Base-by-base conservation (phyloP, 768 basidiomycete species). In the Fomitopsis pulvina region DNA sequence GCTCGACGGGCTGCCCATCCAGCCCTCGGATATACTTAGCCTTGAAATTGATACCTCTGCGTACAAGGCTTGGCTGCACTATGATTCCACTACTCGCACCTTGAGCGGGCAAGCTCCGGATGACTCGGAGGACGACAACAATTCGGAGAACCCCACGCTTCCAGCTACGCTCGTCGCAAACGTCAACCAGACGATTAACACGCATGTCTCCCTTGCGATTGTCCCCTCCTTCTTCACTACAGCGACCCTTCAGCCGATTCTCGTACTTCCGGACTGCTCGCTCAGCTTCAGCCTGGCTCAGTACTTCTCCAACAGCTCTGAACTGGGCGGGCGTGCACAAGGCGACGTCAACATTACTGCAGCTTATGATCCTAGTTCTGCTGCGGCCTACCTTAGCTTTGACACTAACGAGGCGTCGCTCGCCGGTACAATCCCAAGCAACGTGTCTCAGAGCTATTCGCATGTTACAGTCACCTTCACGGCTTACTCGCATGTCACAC, bases 161-260 rank as follows among this genome's bases (percentile, higher is more conserved):
- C 79, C 83, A 10, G 77, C 87, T 26, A 77, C 68, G 24, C 60
- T 96, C 34, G 76, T 67, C 20, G 77, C 87, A 1, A 63, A 70
- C 16, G 82, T 85, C 65, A 83, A 87, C 59, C 85, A 92, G 63
- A 76, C 78, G 0, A 57, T 90, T 51, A 66, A 72, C 18, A 81
- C 84, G 18, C 81, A 73, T 54, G 70, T 94, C 28, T 71, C 78
- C 2, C 59, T 97, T 53, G 77, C 77, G 24, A 63, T 89, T 20
- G 79, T 85, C 8, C 76, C 84, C 3, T 86, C 90, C 3, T 87
- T 79, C 63, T 95, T 96, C 69, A 69, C 76, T 10, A 54, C 69
- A 20, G 69, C 79, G 20, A 66, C 69, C 27, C 66, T 91, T 39
- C 79, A 85, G 16, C 71, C 80, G 20, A 67, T 85, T 43, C 67